Conservation (phyloP, 192 early-diverging fungal genomes). For the Podila verticillata region DNA sequence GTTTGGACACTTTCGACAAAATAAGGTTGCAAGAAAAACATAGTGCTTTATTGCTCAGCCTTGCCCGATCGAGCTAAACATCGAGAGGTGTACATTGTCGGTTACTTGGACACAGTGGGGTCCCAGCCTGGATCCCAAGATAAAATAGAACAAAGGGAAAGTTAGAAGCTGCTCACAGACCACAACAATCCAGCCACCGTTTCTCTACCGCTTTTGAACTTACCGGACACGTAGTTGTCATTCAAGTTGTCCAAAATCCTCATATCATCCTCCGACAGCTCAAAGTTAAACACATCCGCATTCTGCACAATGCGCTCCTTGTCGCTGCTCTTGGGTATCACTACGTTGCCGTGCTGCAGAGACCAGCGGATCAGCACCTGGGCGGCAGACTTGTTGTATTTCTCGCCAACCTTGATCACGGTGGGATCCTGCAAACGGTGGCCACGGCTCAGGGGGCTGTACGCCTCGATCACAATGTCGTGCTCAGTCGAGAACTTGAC, state of each 20-base stretch:
- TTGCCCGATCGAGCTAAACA: no score
- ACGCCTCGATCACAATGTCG: conserved; percentile 64
- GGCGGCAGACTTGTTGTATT: conserved; percentile 63
- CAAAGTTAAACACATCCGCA: conserved; percentile 65
- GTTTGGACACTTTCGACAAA: no score
- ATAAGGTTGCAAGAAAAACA: no score
- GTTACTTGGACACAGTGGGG: no score
- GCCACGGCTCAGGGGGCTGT: conserved; percentile 63
- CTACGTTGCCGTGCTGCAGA: conserved; percentile 64
- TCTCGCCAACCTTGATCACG: conserved; percentile 57
- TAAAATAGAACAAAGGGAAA: no score
- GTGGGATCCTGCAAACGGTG: conserved; percentile 59
- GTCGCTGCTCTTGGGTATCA: conserved; percentile 67
- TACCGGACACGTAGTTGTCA: conserved; percentile 56
- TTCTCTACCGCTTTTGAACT: no score
- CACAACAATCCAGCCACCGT: no score
- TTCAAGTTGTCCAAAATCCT: conserved; percentile 62
- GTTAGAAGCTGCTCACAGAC: no score
- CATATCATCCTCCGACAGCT: conserved; percentile 66
- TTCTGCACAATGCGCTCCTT: conserved; percentile 65
- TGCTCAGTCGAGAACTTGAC: conserved; percentile 55
- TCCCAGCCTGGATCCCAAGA: no score
- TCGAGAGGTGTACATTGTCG: no score
- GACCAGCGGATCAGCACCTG: conserved; percentile 69
- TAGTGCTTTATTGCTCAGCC: no score